Evolutionary conservation across 352 stramenopile genomes (phyloP).

Genomic region (Blastocystis sp.): DNA sequence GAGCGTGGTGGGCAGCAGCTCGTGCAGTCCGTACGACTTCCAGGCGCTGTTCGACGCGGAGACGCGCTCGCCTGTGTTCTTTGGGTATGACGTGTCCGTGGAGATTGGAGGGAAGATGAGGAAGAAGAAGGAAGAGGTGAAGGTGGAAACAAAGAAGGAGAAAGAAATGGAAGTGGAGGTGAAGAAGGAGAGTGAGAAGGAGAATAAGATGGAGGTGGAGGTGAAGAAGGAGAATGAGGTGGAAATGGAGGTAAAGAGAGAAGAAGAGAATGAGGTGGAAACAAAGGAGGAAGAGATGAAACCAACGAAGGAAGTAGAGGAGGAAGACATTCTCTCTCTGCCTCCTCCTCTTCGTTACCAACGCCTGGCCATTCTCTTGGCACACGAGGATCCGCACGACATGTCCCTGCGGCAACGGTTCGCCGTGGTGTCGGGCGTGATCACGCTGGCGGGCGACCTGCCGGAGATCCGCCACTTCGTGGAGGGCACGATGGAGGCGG

Average conservation of each 20-base stretch:
- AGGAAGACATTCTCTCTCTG: background rate
- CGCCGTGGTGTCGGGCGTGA: background rate
- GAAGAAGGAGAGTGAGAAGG: too few relatives aligned
- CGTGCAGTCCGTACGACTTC: background rate
- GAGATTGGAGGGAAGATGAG: background rate
- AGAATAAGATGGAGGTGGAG: too few relatives aligned
- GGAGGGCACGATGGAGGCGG: background rate
- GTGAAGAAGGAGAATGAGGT: too few relatives aligned
- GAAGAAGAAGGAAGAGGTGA: too few relatives aligned
- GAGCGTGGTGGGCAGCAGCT: background rate
- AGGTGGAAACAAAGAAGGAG: too few relatives aligned
- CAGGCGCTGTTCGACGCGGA: background rate
- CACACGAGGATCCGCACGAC: background rate
- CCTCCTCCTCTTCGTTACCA: background rate
- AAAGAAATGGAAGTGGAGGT: too few relatives aligned
- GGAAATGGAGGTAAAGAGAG: too few relatives aligned
- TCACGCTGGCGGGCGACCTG: slow-evolving; percentile 2
- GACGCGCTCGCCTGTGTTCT: slow-evolving; percentile 14
- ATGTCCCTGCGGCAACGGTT: background rate
- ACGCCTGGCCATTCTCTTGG: background rate
- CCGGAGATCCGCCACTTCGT: background rate
- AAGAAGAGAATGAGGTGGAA: too few relatives aligned
- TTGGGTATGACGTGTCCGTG: background rate
- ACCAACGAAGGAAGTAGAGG: too few relatives aligned
- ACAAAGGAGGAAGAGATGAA: too few relatives aligned